Evolutionary conservation across 2,329 filamentous ascomycete species (phyloP).

Genomic region (Trichoderma lentiforme): DNA sequence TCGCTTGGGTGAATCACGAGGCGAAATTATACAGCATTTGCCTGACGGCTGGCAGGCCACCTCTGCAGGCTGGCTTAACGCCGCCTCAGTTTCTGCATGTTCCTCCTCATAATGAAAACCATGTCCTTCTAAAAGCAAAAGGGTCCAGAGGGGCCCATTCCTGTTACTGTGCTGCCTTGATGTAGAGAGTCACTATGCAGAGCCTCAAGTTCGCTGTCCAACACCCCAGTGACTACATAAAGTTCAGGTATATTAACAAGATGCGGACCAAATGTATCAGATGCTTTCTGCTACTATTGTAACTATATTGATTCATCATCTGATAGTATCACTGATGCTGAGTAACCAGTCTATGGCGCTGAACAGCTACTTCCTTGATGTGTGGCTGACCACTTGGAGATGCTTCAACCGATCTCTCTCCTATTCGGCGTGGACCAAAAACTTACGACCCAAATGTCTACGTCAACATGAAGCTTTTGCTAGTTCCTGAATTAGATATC

Average conservation of each 20-base stretch:
- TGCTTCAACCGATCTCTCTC: no score
- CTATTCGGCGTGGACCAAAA: neutral
- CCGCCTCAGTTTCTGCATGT: neutral
- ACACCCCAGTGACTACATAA: neutral
- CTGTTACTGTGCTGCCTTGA: neutral
- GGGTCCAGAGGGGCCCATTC: neutral
- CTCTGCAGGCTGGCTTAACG: neutral
- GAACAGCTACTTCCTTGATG: neutral
- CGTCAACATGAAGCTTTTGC: neutral
- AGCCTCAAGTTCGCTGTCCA: neutral
- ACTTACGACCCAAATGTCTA: neutral
- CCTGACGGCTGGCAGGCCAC: neutral
- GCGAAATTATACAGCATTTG: neutral
- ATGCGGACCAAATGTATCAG: neutral
- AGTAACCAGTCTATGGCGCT: neutral
- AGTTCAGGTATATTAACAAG: neutral
- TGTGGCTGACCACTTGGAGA: neutral
- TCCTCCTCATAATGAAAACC: neutral
- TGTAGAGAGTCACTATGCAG: neutral
- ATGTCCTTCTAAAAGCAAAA: neutral
- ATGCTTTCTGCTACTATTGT: neutral
- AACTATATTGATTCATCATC: neutral
- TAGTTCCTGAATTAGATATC: neutral
- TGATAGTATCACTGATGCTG: neutral
- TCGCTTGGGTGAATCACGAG: fast-evolving